These are phyloP conservation scores for Pseudotulostoma volvatum DNA, from an alignment of 495 filamentous ascomycete species.

Conservation along the genomic window DNA sequence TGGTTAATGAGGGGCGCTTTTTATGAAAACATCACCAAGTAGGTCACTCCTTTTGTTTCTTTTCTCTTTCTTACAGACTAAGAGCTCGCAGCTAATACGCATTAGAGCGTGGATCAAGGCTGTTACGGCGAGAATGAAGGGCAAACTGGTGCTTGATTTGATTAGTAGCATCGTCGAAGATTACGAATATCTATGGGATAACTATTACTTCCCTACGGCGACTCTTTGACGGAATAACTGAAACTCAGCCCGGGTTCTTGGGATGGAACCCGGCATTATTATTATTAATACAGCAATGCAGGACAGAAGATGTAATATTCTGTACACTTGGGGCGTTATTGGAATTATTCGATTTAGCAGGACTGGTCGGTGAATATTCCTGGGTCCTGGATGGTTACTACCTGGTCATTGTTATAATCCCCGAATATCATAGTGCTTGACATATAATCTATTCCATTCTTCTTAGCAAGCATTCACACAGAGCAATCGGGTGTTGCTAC, in stretches of 20 bases:
- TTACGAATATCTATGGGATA: slow-evolving; percentile 95
- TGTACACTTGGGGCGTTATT: not conserved
- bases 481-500: no score
- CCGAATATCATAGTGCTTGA: no score
- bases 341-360: no score
- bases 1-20: slow-evolving; percentile 92
- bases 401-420: no score
- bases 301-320: not conserved
- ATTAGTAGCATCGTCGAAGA: slow-evolving; percentile 76
- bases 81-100: slow-evolving; percentile 18
- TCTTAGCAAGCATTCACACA: no score
- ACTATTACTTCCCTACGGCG: slow-evolving; percentile 78
- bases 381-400: no score
- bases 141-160: slow-evolving; percentile 61
- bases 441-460: no score
- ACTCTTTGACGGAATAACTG: slow-evolving; percentile 48
- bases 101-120: slow-evolving; percentile 41
- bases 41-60: slow-evolving; percentile 5
- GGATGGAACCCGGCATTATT: slow-evolving; percentile 5
- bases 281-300: slow-evolving; percentile 5
- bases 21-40: slow-evolving; percentile 87
- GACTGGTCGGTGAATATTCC: no score
- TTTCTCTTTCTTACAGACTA: not conserved
- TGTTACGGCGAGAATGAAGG: slow-evolving; percentile 49
- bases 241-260: no score